These are phyloP conservation scores for Starmerella geochares DNA, from an alignment of 805 yeast species.

Conservation along the genomic window DNA sequence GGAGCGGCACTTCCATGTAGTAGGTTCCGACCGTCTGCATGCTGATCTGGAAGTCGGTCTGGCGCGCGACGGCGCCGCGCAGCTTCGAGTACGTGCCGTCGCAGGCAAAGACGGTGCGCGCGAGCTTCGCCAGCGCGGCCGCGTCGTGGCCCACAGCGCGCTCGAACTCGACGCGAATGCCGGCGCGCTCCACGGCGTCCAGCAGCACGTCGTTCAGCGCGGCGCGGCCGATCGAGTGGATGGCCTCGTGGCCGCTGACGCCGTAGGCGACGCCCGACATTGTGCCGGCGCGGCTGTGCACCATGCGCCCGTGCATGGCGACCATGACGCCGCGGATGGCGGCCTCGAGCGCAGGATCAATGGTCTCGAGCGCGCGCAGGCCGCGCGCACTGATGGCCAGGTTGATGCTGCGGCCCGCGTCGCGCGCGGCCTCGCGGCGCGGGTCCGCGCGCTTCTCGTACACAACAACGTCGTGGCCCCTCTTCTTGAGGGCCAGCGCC, in stretches of 20 bases:
- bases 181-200: constrained; percentile 48
- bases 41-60: constrained; percentile 53
- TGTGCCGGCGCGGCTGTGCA: constrained; percentile 44
- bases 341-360: constrained; percentile 50
- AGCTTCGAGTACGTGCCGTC: constrained; percentile 78
- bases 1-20: constrained; percentile 70
- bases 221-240: constrained; percentile 75
- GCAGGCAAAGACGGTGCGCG: constrained; percentile 55
- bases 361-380: constrained; percentile 52
- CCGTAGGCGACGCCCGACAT: constrained; percentile 69
- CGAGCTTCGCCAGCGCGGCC: constrained; percentile 7
- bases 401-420: constrained; percentile 51
- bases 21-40: constrained; percentile 78
- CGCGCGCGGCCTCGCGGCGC: constrained; percentile 27
- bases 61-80: constrained; percentile 56
- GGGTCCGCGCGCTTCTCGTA: constrained; percentile 69
- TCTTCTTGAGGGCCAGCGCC: constrained; percentile 65
- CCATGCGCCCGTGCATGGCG: constrained; percentile 87
- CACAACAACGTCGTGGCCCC: constrained; percentile 62
- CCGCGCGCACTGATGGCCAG: constrained; percentile 85
- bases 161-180: constrained; percentile 24
- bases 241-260: constrained; percentile 58
- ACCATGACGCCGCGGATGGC: constrained; percentile 51
- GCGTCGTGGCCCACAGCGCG: constrained; percentile 29
- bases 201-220: constrained; percentile 55